phyloP scores from a whole-genome alignment of 192 early-diverging fungal genomes.

The Coemansia pectinata region DNA sequence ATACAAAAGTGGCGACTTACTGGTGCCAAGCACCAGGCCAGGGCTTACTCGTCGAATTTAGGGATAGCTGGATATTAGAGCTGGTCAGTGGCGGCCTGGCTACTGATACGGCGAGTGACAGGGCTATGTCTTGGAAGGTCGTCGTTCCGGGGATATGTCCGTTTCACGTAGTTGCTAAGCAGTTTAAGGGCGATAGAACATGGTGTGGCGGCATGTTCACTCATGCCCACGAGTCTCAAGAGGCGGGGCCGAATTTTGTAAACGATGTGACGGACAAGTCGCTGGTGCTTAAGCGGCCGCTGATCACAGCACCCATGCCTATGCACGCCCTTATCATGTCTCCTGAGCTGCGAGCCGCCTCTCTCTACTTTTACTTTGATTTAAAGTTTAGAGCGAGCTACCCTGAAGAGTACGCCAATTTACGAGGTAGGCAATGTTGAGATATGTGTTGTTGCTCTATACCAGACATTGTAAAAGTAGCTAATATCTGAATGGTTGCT shows the following conservation, averaged over 20 bases:
- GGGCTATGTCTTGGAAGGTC: neutral
- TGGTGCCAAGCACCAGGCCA: constrained; percentile 25
- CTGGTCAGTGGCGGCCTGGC: neutral
- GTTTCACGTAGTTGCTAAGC: constrained; percentile 26
- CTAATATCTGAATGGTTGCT: neutral
- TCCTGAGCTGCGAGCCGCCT: constrained; percentile 12
- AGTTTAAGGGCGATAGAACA: neutral
- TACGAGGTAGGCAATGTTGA: neutral
- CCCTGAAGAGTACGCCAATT: constrained; percentile 1
- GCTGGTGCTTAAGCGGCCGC: constrained; percentile 2
- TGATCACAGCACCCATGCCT: constrained; percentile 38
- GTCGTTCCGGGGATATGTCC: constrained; percentile 34
- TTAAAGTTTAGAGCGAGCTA: constrained; percentile 10
- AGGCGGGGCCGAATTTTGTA: neutral
- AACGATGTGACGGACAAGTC: neutral
- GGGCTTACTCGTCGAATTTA: constrained; percentile 6
- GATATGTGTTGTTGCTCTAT: neutral
- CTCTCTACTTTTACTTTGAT: constrained; percentile 29
- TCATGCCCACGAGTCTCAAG: constrained; percentile 20
- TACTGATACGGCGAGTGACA: neutral
- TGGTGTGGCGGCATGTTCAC: constrained; percentile 21
- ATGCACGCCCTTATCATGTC: constrained; percentile 23
- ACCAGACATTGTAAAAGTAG: neutral
- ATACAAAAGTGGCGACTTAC: neutral
- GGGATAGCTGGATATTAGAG: constrained; percentile 9